Conservation (phyloP, 768 basidiomycete genomes). For the Flagelloscypha sp. region DNA sequence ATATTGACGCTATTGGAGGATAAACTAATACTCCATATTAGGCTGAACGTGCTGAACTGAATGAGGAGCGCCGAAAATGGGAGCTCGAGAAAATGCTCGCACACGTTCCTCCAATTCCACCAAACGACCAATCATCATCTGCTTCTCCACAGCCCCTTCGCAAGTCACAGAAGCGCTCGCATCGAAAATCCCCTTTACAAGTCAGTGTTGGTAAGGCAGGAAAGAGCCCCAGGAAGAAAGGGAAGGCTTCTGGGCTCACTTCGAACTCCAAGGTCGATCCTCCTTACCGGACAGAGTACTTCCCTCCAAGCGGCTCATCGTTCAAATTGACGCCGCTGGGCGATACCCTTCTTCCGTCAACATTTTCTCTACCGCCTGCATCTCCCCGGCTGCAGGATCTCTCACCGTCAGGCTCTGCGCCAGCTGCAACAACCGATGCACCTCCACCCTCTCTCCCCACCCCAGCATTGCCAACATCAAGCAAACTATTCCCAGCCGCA, state of each 20-base stretch:
- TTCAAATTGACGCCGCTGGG: conserved; percentile 16
- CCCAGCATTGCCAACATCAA: conserved; percentile 24
- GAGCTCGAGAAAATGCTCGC: conserved; percentile 54
- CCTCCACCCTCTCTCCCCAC: conserved; percentile 15
- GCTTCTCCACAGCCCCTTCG: conserved; percentile 11
- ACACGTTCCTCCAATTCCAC: conserved; percentile 42
- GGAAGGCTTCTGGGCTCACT: conserved; percentile 27
- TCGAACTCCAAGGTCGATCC: conserved; percentile 25
- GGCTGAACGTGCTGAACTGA: conserved; percentile 52
- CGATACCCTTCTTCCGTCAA: conserved; percentile 50
- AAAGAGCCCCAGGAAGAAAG: conserved; percentile 37
- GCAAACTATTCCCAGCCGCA: conserved; percentile 56
- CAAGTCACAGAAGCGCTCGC: conserved; percentile 20
- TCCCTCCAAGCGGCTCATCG: conserved; percentile 18
- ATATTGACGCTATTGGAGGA: no score
- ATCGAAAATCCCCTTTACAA: conserved; percentile 34
- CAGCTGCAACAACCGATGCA: conserved; percentile 2
- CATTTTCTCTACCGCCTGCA: conserved; percentile 60
- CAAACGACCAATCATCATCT: conserved; percentile 17
- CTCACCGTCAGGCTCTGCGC: conserved; percentile 1
- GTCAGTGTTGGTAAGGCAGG: conserved; percentile 41
- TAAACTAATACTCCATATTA: no score
- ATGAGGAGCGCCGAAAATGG: conserved; percentile 73
- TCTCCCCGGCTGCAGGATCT: conserved; percentile 9
- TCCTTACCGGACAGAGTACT: conserved; percentile 49